Evolutionary conservation across 768 basidiomycete genomes (phyloP).

Genomic region (Naematelia encephala): DNA sequence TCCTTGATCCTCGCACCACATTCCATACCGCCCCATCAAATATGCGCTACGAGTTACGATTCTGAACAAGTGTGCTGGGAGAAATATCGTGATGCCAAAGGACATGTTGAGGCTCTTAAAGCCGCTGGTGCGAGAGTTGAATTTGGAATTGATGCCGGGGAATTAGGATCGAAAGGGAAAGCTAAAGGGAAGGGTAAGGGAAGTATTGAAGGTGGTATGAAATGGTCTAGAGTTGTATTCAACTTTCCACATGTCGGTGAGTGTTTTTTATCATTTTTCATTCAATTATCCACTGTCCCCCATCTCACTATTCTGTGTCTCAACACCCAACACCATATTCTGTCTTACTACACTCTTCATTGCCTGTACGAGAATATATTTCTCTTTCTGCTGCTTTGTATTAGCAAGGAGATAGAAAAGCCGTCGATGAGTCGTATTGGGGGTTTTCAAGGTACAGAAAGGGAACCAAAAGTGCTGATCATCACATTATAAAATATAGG

Average conservation of each 20-base stretch:
- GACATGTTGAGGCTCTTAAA: constrained; percentile 60
- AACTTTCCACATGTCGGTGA: constrained; percentile 95
- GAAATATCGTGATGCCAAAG: constrained; percentile 71
- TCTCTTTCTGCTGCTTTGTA: too few relatives aligned
- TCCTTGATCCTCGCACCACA: constrained; percentile 64
- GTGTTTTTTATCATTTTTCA: constrained; percentile 28
- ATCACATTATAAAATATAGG: constrained; percentile 38
- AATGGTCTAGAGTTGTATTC: constrained; percentile 79
- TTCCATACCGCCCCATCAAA: constrained; percentile 61
- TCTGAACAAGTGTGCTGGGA: constrained; percentile 66
- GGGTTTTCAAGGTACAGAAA: too few relatives aligned
- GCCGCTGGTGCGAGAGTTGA: constrained; percentile 66
- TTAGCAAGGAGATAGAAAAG: too few relatives aligned
- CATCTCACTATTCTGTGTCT: constrained; percentile 4
- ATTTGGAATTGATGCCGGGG: constrained; percentile 82
- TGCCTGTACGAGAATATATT: too few relatives aligned
- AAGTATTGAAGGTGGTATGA: constrained; percentile 53
- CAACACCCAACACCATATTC: not conserved
- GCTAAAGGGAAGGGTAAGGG: constrained; percentile 53
- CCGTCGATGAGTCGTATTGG: too few relatives aligned
- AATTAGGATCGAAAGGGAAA: constrained; percentile 50
- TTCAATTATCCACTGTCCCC: not conserved
- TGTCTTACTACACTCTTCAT: too few relatives aligned
- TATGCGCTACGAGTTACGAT: constrained; percentile 85
- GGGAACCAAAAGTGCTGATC: too few relatives aligned